phyloP scores from a whole-genome alignment of 2,329 filamentous ascomycete species.

The Pseudogymnoascus sp. region DNA sequence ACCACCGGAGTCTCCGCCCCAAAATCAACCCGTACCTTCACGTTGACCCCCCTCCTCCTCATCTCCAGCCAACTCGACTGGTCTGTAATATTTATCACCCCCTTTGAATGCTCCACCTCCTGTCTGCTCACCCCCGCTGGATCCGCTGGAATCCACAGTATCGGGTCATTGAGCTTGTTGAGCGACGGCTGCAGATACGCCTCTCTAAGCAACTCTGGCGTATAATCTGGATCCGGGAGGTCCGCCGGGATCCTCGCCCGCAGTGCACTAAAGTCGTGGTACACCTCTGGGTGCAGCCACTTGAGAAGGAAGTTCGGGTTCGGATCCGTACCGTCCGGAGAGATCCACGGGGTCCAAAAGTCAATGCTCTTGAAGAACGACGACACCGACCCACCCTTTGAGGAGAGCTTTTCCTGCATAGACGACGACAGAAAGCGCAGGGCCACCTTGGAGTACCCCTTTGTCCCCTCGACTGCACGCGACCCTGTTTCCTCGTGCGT shows the following conservation, averaged over 20 bases:
- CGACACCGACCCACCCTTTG: not conserved
- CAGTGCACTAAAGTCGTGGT: conserved; percentile 44
- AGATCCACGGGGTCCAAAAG: conserved; percentile 23
- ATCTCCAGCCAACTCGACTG: conserved; percentile 47
- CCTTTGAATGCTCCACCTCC: conserved; percentile 44
- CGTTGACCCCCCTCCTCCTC: not conserved
- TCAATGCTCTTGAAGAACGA: conserved; percentile 13
- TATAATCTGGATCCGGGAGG: conserved; percentile 38
- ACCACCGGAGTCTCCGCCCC: not conserved
- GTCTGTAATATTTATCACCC: conserved; percentile 50
- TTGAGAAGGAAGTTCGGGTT: conserved; percentile 38
- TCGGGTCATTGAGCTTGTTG: conserved; percentile 41
- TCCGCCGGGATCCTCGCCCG: conserved; percentile 40
- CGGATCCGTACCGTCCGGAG: conserved; percentile 26
- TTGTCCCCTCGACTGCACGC: conserved; percentile 6
- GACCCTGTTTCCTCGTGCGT: conserved; percentile 20
- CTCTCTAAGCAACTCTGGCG: conserved; percentile 34
- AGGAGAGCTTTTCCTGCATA: not conserved
- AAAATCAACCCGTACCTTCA: not conserved
- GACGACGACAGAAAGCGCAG: conserved; percentile 17
- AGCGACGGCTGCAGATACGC: conserved; percentile 47
- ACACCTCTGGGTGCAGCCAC: conserved; percentile 52
- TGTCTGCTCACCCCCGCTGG: conserved; percentile 46
- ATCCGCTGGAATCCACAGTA: conserved; percentile 52
- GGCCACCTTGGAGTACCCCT: conserved; percentile 18